A percentile compares a stretch with the other conserved stretches of the same genome.
Evolutionary conservation across 805 yeast species (phyloP).

Genomic region (Teunomyces gatunensis): DNA sequence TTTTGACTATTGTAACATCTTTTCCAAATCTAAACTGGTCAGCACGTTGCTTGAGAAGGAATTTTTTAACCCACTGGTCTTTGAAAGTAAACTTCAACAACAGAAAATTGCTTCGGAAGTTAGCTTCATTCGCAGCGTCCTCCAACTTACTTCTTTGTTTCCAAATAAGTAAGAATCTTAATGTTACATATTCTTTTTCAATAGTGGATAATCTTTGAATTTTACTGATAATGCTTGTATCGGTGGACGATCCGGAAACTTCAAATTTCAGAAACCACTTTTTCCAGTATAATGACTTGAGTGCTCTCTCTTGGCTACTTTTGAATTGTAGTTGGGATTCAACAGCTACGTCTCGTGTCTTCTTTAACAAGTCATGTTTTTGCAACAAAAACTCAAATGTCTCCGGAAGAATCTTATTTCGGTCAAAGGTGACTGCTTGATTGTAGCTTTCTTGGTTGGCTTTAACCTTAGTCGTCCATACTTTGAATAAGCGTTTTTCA

Average conservation of each 20-base stretch:
- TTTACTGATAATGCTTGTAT: constrained; percentile 9
- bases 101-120: constrained; percentile 2
- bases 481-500: not conserved
- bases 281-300: constrained; percentile 4
- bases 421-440: not conserved
- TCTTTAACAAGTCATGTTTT: not conserved
- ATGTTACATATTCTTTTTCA: constrained; percentile 14
- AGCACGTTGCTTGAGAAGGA: not conserved
- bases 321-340: not conserved
- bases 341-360: not conserved
- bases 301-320: not conserved
- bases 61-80: constrained; percentile 15
- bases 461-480: not conserved
- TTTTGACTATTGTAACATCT: constrained; percentile 2
- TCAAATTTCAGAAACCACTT: constrained; percentile 8
- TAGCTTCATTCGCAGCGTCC: constrained; percentile 1
- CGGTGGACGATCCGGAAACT: not conserved
- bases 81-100: constrained; percentile 11
- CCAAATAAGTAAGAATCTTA: constrained; percentile 17
- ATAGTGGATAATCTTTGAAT: constrained; percentile 10
- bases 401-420: not conserved
- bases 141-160: constrained; percentile 1
- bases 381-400: not conserved
- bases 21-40: constrained; percentile 5
- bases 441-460: not conserved